Evolutionary conservation across 345 rosid species (phyloP).

Genomic region (Syzygium aqueum): DNA sequence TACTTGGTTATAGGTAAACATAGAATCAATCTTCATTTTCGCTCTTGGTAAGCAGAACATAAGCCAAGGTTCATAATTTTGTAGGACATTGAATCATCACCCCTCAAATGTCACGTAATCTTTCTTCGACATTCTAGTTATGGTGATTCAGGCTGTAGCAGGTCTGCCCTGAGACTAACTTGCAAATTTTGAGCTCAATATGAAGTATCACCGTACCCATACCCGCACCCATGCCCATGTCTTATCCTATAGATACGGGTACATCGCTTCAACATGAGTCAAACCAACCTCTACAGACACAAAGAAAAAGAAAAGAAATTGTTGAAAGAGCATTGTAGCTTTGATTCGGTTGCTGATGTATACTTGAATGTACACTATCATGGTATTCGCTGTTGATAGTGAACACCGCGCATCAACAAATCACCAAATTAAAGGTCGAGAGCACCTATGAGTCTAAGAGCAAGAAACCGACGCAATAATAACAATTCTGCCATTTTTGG

Average conservation of each 20-base stretch:
- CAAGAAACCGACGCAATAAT: neutral
- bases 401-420: neutral
- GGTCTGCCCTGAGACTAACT: neutral
- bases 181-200: neutral
- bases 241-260: neutral
- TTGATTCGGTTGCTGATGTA: neutral
- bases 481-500: neutral
- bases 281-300: neutral
- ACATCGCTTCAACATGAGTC: neutral
- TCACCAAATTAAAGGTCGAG: neutral
- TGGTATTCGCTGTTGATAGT: neutral
- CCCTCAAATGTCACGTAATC: neutral
- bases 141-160: neutral
- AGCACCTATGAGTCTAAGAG: neutral
- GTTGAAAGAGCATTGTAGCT: neutral
- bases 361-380: neutral
- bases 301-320: neutral
- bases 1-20: neutral
- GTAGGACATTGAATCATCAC: neutral
- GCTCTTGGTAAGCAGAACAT: neutral
- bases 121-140: neutral
- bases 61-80: neutral
- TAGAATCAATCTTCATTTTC: neutral
- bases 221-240: neutral
- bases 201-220: neutral